phyloP scores from a whole-genome alignment of 208 protist species.

The Wallacemonas sp. region DNA sequence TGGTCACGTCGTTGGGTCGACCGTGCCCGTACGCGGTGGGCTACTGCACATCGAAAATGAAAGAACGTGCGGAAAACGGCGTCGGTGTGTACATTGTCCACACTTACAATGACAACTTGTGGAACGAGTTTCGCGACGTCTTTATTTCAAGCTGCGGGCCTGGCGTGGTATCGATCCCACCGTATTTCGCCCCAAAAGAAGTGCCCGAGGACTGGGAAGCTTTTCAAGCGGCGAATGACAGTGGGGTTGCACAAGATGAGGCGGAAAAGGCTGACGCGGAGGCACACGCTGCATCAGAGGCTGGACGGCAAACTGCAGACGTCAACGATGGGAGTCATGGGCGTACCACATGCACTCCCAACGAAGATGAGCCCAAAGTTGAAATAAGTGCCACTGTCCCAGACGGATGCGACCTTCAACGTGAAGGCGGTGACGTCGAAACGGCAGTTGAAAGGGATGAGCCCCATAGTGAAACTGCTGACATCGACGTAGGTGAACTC shows the following conservation, averaged over 20 bases:
- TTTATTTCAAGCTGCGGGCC: conserved; percentile 28
- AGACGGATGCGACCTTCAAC: too few species aligned
- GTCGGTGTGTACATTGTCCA: conserved; percentile 64
- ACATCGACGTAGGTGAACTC: background rate
- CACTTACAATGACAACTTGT: conserved; percentile 60
- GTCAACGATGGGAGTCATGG: too few species aligned
- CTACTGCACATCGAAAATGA: conserved; percentile 41
- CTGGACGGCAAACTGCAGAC: too few species aligned
- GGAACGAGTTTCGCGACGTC: conserved; percentile 39
- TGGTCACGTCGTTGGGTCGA: background rate
- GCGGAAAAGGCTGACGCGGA: background rate
- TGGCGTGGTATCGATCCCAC: conserved; percentile 12
- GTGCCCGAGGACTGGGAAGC: conserved; percentile 3
- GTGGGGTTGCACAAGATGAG: conserved; percentile 4
- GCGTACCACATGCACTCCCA: too few species aligned
- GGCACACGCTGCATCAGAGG: too few species aligned
- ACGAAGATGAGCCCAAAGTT: too few species aligned
- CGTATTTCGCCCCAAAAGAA: conserved; percentile 24
- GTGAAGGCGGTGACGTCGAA: background rate
- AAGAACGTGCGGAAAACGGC: conserved; percentile 14
- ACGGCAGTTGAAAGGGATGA: background rate
- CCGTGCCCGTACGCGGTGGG: conserved; percentile 62
- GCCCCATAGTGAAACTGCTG: background rate
- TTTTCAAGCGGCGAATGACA: conserved; percentile 14
- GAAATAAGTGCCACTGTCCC: too few species aligned